Evolutionary conservation across 225 moss, liverwort and hornwort species (phyloP).

Genomic region (Polytrichum commune): DNA sequence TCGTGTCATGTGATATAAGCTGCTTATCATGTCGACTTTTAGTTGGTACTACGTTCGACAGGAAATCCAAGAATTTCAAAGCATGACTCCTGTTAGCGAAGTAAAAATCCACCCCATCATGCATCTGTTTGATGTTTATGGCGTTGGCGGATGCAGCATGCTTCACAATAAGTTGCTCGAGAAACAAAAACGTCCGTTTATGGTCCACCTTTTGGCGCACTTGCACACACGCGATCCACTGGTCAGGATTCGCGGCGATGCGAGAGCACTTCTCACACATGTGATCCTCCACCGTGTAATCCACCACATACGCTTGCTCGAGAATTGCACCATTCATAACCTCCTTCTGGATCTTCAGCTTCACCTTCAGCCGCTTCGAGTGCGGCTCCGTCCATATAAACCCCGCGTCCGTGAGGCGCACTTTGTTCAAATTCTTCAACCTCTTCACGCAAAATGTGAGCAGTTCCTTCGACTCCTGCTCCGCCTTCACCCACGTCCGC

Average conservation of each 20-base stretch:
- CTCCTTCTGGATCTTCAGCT: slow-evolving; percentile 94
- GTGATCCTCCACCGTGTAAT: slow-evolving; percentile 89
- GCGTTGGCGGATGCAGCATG: slow-evolving; percentile 74
- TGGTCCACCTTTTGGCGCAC: slow-evolving; percentile 96
- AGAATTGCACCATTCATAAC: slow-evolving; percentile 95
- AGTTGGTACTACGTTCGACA: slow-evolving; percentile 78
- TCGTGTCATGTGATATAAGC: slow-evolving; percentile 87
- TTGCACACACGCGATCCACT: slow-evolving; percentile 97
- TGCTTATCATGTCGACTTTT: slow-evolving; percentile 96
- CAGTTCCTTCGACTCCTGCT: slow-evolving; percentile 96
- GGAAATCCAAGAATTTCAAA: slow-evolving; percentile 84
- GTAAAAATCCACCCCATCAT: slow-evolving; percentile 92
- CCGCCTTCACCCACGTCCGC: slow-evolving; percentile 90
- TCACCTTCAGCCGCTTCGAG: slow-evolving; percentile 93
- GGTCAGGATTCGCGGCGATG: slow-evolving; percentile 88
- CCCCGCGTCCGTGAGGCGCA: slow-evolving; percentile 80
- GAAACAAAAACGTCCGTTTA: slow-evolving; percentile 88
- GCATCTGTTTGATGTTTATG: slow-evolving; percentile 95
- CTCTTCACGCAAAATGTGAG: slow-evolving; percentile 92
- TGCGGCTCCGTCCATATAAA: slow-evolving; percentile 99
- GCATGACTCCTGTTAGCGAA: slow-evolving; percentile 91
- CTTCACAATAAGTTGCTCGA: slow-evolving; percentile 94
- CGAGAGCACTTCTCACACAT: slow-evolving; percentile 97
- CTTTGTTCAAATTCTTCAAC: slow-evolving; percentile 88
- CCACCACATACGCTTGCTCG: slow-evolving; percentile 88